Conservation (phyloP, 345 rosid species). For the Garcia nutans region DNA sequence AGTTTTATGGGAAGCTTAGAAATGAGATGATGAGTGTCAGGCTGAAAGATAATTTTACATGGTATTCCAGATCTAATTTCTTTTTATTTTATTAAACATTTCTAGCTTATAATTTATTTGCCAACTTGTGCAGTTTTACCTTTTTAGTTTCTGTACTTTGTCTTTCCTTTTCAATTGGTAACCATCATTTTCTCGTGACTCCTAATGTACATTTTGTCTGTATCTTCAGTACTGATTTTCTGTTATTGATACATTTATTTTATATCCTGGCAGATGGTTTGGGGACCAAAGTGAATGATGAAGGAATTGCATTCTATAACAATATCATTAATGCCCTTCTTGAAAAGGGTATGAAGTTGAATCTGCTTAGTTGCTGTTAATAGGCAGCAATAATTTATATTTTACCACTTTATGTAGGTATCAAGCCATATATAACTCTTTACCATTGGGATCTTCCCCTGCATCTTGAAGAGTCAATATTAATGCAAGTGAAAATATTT, state of each 20-base stretch:
- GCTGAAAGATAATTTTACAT: not conserved
- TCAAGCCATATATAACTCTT: constrained; percentile 29
- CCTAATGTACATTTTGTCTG: not conserved
- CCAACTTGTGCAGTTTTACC: not conserved
- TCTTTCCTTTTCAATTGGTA: not conserved
- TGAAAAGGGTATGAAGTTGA: constrained; percentile 47
- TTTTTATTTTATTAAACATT: not conserved
- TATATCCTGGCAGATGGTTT: constrained; percentile 23
- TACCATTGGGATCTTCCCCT: constrained; percentile 39
- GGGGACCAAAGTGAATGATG: constrained; percentile 24
- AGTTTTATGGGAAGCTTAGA: not conserved
- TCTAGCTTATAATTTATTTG: not conserved
- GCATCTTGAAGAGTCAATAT: constrained; percentile 66
- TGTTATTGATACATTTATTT: not conserved
- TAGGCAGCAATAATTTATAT: constrained; percentile 12
- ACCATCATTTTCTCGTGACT: not conserved
- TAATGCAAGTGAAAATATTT: not conserved
- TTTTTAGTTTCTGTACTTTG: not conserved
- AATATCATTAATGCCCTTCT: constrained; percentile 27
- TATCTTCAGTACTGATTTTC: not conserved
- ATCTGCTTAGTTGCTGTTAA: constrained; percentile 14
- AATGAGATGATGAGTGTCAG: not conserved
- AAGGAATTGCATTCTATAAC: constrained; percentile 34
- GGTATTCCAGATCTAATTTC: not conserved
- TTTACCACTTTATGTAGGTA: constrained; percentile 25